These are phyloP conservation scores for Chaetomiaceae sp. DNA, from an alignment of 2,329 filamentous ascomycete genomes.

Conservation along the genomic window DNA sequence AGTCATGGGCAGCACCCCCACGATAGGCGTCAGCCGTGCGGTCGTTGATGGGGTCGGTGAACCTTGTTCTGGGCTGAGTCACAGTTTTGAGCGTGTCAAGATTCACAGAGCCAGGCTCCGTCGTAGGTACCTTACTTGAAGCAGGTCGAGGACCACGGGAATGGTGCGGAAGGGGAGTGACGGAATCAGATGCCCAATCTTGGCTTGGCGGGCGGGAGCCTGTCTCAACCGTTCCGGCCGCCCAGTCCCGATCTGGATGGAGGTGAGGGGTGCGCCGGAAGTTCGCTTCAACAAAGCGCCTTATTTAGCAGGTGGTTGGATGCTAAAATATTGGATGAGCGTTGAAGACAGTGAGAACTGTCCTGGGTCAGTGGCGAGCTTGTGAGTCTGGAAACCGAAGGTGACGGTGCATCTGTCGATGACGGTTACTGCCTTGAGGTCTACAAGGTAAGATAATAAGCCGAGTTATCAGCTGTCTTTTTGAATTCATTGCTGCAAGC, in stretches of 20 bases:
- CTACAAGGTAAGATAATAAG: too few species aligned
- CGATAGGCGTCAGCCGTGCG: not conserved
- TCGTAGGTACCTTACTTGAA: not conserved
- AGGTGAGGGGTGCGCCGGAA: constrained; percentile 10
- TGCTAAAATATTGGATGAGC: too few species aligned
- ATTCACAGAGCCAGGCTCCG: not conserved
- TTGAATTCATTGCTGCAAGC: too few species aligned
- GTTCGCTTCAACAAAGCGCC: not conserved
- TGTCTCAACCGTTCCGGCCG: constrained; percentile 16
- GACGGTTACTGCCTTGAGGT: too few species aligned
- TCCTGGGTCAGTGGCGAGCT: too few species aligned
- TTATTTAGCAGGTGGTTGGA: not conserved
- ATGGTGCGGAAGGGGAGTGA: constrained; percentile 11
- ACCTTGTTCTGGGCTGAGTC: not conserved
- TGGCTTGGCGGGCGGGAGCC: constrained; percentile 20
- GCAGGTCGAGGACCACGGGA: not conserved
- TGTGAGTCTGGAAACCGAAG: too few species aligned
- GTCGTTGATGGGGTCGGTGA: not conserved
- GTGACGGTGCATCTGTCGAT: too few species aligned
- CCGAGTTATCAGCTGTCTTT: too few species aligned
- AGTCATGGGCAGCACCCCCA: not conserved
- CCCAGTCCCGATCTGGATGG: constrained; percentile 13
- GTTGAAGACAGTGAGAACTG: too few species aligned
- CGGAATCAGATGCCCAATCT: constrained; percentile 17
- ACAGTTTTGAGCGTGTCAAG: not conserved